phyloP scores from a whole-genome alignment of 345 rosid species.

The Draba incana region DNA sequence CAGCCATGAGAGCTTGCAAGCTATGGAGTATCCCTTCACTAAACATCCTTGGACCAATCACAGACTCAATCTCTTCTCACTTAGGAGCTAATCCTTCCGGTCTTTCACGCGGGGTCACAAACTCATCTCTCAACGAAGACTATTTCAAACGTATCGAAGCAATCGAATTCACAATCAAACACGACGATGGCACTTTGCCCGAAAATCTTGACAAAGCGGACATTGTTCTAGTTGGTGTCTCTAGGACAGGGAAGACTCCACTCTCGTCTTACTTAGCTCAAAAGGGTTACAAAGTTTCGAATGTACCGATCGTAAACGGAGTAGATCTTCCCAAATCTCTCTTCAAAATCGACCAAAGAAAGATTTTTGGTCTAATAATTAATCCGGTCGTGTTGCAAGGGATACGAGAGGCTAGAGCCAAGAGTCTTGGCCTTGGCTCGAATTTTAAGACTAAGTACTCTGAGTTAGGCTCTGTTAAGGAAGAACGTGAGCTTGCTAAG shows the following conservation, averaged over 20 bases:
- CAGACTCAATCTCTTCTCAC: slow-evolving; percentile 78
- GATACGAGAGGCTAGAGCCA: slow-evolving; percentile 76
- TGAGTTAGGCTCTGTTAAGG: slow-evolving; percentile 71
- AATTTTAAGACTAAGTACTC: slow-evolving; percentile 65
- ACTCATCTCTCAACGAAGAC: slow-evolving; percentile 60
- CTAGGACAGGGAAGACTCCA: slow-evolving; percentile 87
- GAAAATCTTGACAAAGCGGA: slow-evolving; percentile 71
- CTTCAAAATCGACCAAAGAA: slow-evolving; percentile 65
- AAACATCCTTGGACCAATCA: slow-evolving; percentile 86
- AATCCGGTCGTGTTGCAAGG: slow-evolving; percentile 72
- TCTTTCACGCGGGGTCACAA: slow-evolving; percentile 71
- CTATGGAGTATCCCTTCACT: slow-evolving; percentile 71
- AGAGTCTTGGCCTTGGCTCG: slow-evolving; percentile 60
- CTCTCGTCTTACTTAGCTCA: slow-evolving; percentile 80
- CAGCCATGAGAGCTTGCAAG: slow-evolving; percentile 69
- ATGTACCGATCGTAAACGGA: slow-evolving; percentile 81
- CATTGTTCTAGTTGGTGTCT: slow-evolving; percentile 78
- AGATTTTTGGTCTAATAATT: slow-evolving; percentile 77
- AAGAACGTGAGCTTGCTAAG: slow-evolving; percentile 69
- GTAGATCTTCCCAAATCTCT: slow-evolving; percentile 65
- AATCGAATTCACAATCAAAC: slow-evolving; percentile 87
- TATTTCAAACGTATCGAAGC: slow-evolving; percentile 76
- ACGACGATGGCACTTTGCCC: slow-evolving; percentile 85
- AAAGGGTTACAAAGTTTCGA: slow-evolving; percentile 85
- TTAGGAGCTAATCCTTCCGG: slow-evolving; percentile 84